Conservation (phyloP, 2,329 filamentous ascomycete genomes). For the Ilyonectria sp. region DNA sequence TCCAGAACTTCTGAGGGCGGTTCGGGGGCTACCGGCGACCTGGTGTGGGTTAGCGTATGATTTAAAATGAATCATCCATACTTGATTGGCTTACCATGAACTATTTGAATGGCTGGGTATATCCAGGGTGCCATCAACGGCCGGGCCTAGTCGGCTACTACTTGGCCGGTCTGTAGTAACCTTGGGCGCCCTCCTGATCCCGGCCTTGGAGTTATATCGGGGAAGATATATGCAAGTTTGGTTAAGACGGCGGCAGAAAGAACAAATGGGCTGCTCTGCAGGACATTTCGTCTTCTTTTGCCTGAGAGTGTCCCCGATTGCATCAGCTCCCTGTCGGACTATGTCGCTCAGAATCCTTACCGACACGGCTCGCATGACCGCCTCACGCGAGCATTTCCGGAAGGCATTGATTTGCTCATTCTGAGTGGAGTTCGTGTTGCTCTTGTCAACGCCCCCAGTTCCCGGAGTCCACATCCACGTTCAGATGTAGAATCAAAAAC, state of each 20-base stretch:
- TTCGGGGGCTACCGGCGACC: slow-evolving; percentile 37
- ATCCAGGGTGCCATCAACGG: too few species aligned
- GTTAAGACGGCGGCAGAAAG: slow-evolving; percentile 39
- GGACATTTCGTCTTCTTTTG: slow-evolving; percentile 47
- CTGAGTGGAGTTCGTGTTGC: neutral
- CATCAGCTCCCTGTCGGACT: neutral
- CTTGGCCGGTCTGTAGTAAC: too few species aligned
- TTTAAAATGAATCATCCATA: neutral
- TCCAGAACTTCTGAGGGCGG: slow-evolving; percentile 21
- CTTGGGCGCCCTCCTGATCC: neutral
- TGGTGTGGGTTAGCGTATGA: neutral
- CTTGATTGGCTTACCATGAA: too few species aligned
- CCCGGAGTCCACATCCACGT: neutral
- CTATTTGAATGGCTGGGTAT: too few species aligned
- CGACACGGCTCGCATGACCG: slow-evolving; percentile 45
- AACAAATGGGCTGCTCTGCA: slow-evolving; percentile 43
- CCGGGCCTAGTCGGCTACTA: too few species aligned
- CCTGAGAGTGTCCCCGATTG: slow-evolving; percentile 7
- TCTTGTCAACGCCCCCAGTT: neutral
- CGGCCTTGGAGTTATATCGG: slow-evolving; percentile 23
- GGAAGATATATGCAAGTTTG: slow-evolving; percentile 42
- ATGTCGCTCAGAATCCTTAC: slow-evolving; percentile 21
- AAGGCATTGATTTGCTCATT: neutral
- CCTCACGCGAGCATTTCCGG: slow-evolving; percentile 30
- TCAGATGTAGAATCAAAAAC: neutral